Evolutionary conservation across 2,329 filamentous ascomycete species (phyloP).

Genomic region (Pezicula carpinea): DNA sequence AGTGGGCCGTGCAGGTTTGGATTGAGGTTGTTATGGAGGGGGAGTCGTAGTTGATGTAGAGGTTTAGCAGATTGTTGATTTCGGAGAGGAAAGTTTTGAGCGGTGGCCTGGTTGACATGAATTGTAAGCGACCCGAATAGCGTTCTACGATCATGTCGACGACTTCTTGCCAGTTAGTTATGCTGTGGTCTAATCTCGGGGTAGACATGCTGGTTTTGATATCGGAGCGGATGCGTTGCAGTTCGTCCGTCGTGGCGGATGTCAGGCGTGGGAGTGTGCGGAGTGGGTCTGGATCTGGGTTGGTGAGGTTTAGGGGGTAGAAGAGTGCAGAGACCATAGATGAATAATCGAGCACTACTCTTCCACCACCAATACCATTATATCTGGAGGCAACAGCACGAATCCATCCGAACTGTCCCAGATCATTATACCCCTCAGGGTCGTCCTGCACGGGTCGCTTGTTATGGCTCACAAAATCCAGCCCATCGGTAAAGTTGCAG

Average conservation of each 20-base stretch:
- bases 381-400: constrained; percentile 22
- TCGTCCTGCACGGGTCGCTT: neutral
- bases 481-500: constrained; percentile 47
- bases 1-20: constrained; percentile 42
- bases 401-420: constrained; percentile 2
- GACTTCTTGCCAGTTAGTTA: constrained; percentile 6
- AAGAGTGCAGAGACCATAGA: constrained; percentile 11
- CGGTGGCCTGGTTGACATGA: neutral
- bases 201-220: constrained; percentile 35
- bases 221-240: constrained; percentile 36
- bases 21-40: constrained; percentile 34
- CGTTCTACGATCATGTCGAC: constrained; percentile 7
- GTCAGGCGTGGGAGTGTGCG: constrained; percentile 7
- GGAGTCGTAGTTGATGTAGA: constrained; percentile 37
- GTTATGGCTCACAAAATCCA: constrained; percentile 1
- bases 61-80: constrained; percentile 34
- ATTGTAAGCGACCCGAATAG: constrained; percentile 6
- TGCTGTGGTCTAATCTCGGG: constrained; percentile 20
- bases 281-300: neutral
- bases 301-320: constrained; percentile 10
- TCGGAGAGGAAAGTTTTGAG: constrained; percentile 29
- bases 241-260: constrained; percentile 25
- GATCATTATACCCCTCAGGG: neutral
- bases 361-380: constrained; percentile 34
- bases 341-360: constrained; percentile 11